Evolutionary conservation across 2,329 filamentous ascomycete species (phyloP).

Genomic region (Ophiostoma sp.): DNA sequence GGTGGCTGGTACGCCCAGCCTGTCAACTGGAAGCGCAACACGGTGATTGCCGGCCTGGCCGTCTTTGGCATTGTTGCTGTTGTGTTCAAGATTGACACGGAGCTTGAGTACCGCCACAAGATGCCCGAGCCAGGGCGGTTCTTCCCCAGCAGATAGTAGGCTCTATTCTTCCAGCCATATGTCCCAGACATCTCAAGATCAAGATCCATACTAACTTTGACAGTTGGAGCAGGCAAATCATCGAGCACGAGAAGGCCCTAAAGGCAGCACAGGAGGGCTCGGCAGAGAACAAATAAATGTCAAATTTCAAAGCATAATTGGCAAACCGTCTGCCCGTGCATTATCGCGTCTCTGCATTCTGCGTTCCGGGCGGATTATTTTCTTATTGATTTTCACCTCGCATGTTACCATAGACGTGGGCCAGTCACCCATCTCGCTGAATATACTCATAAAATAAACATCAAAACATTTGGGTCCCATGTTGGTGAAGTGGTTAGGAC

Average conservation of each 20-base stretch:
- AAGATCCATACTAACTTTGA: slow-evolving; percentile 7
- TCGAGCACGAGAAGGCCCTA: slow-evolving; percentile 41
- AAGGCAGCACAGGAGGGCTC: slow-evolving; percentile 26
- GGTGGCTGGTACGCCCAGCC: slow-evolving; percentile 98
- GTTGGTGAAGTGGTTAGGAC: background rate
- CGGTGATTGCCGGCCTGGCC: slow-evolving; percentile 38
- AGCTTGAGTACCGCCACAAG: slow-evolving; percentile 65
- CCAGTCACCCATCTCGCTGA: slow-evolving; percentile 1
- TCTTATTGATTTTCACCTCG: background rate
- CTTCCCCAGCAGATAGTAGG: slow-evolving; percentile 81
- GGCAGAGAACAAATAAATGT: slow-evolving; percentile 22
- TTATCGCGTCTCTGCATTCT: background rate
- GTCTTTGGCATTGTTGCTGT: slow-evolving; percentile 59
- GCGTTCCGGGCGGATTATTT: background rate
- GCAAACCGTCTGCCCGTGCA: background rate
- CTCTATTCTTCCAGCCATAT: background rate
- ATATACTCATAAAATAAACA: background rate
- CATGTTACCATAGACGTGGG: slow-evolving; percentile 5
- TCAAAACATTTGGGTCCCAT: background rate
- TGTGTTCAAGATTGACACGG: slow-evolving; percentile 65
- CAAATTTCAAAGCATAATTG: background rate
- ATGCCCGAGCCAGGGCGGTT: slow-evolving; percentile 76
- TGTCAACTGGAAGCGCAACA: slow-evolving; percentile 92
- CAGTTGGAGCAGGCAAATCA: slow-evolving; percentile 44
- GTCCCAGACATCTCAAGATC: background rate